Evolutionary conservation across 176 grass and related monocot species (phyloP).

Genomic region (Oryza australiensis): DNA sequence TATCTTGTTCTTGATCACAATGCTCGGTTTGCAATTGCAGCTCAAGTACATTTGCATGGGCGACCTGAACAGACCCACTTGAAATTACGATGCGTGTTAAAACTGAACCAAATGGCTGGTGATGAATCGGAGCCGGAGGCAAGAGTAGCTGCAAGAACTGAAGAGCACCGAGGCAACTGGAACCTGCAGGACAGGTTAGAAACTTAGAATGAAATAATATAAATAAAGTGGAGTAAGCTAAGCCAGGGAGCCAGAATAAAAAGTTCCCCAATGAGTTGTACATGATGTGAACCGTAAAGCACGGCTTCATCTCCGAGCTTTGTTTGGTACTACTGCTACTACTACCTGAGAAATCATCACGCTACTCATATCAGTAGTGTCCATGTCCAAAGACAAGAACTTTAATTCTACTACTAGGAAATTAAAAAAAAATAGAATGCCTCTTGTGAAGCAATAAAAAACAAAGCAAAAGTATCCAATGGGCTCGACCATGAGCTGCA

Average conservation of each 20-base stretch:
- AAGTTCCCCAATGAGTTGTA: constrained; percentile 37
- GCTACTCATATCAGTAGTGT: background rate
- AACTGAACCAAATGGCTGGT: background rate
- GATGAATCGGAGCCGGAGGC: background rate
- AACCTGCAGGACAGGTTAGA: constrained; percentile 7
- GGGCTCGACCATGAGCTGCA: background rate
- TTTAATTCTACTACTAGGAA: background rate
- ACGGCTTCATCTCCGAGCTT: background rate
- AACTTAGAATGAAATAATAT: background rate
- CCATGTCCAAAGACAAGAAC: background rate
- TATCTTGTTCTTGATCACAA: background rate
- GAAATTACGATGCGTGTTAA: background rate
- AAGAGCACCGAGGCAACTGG: background rate
- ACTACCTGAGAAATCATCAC: background rate
- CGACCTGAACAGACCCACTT: constrained; percentile 49
- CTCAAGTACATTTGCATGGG: constrained; percentile 97
- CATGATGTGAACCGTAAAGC: constrained; percentile 33
- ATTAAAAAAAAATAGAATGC: background rate
- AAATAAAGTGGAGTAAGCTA: constrained; percentile 6
- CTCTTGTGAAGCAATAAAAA: background rate
- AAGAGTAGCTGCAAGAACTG: background rate
- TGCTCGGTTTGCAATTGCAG: constrained; percentile 43
- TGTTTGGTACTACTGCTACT: background rate
- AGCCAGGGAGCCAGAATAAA: constrained; percentile 22
- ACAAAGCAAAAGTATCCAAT: background rate